These are phyloP conservation scores for Millerago galiae DNA, from an alignment of 805 yeast species.

Conservation along the genomic window DNA sequence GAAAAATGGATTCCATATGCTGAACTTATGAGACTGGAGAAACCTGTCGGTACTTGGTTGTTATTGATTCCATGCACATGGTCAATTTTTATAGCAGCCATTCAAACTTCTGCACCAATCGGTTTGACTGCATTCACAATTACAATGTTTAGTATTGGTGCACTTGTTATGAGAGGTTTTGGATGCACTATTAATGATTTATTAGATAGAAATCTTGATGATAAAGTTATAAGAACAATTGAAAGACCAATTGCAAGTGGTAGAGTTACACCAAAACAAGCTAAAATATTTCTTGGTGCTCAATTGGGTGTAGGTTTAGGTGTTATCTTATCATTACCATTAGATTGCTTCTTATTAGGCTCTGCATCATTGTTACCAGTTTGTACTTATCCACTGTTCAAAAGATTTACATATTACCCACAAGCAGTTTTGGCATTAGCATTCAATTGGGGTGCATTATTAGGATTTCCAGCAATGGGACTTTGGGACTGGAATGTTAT, in stretches of 20 bases:
- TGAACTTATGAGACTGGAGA: constrained; percentile 84
- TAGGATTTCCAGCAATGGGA: constrained; percentile 96
- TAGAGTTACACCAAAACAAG: constrained; percentile 64
- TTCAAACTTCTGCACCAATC: constrained; percentile 61
- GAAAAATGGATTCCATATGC: constrained; percentile 79
- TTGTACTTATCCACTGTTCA: constrained; percentile 85
- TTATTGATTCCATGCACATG: constrained; percentile 82
- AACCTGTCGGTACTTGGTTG: constrained; percentile 92
- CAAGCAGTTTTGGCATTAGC: constrained; percentile 76
- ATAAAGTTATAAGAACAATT: constrained; percentile 79
- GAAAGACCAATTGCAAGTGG: constrained; percentile 94
- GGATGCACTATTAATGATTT: constrained; percentile 96
- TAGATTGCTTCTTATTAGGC: constrained; percentile 77
- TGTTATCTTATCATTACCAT: constrained; percentile 66
- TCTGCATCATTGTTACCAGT: constrained; percentile 76
- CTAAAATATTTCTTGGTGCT: constrained; percentile 60
- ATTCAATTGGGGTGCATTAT: constrained; percentile 89
- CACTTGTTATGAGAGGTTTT: constrained; percentile 92
- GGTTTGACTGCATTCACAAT: constrained; percentile 54
- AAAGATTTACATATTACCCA: constrained; percentile 93
- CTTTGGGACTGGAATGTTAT: constrained; percentile 72
- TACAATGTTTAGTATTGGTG: constrained; percentile 73
- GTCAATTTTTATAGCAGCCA: constrained; percentile 91
- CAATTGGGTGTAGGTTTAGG: constrained; percentile 72
- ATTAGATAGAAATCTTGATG: constrained; percentile 75